Evolutionary conservation across 2,329 filamentous ascomycete genomes (phyloP), one percentile per base, ranked within the genome.

Genomic region (Chalaropsis thielavioides): DNA sequence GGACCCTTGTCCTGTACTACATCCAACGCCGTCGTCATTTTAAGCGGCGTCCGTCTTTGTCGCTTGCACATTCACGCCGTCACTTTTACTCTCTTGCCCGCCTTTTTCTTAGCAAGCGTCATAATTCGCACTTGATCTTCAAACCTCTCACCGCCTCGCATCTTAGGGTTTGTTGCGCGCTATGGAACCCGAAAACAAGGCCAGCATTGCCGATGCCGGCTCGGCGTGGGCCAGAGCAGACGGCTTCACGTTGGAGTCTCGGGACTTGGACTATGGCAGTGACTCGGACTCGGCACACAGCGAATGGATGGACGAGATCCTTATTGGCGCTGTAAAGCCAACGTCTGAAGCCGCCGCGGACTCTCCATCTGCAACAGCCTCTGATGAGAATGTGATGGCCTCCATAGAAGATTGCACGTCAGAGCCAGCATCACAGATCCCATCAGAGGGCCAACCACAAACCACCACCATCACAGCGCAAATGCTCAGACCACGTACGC

Each of bases 271-370:
- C 7, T 46, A 54, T 49, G 54, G 40, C 35, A 43, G 51, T 2
- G 72, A 75, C 8, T 73, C 75, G 4, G 75, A 74, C 0, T 74
- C 76, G 6, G 73, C 77, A 22, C 76, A 77, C 61, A 76, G 76
- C 67, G 78, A 78, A 24, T 80, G 77, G 3, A 81, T 82, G 13
- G 82, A 77, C 44, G 83, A 85, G 70, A 83, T 86, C 68, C 73
- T 85, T 1, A 71, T 85, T 17, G 79, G 77, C 49, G 77, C 78
- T 64, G 76, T 85, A 65, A 80, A 82, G 62, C 76, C 76, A 63
- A 84, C 80, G 1, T 80, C 80, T 1, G 27, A 56, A 7, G 51
- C 51, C 22, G 3, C 27, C 15, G 51, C 15, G 17, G 22, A 17
- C 17, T 8, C 51, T 56, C 8, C 51, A 6, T 17, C 60, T n/a